These are phyloP conservation scores for Lanzia echinophila DNA, from an alignment of 2,329 filamentous ascomycete genomes.

Conservation along the genomic window DNA sequence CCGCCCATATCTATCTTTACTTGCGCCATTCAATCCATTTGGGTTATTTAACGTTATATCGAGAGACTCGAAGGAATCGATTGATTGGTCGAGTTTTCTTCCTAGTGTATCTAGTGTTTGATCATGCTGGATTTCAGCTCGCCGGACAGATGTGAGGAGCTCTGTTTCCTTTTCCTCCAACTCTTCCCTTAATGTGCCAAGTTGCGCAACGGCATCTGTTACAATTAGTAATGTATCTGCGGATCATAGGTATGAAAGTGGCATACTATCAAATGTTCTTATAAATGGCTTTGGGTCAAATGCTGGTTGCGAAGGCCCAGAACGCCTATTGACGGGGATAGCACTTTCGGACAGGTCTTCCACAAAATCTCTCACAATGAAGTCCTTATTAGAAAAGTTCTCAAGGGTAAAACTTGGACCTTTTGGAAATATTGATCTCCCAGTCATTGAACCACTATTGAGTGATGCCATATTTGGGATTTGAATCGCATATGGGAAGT, in stretches of 20 bases:
- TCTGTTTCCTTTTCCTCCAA: constrained; percentile 88
- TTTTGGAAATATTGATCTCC: constrained; percentile 59
- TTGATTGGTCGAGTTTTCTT: constrained; percentile 83
- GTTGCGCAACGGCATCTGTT: constrained; percentile 57
- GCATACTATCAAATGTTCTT: constrained; percentile 76
- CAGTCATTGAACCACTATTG: constrained; percentile 18
- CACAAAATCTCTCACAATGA: constrained; percentile 97
- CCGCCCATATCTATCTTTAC: constrained; percentile 41
- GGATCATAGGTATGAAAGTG: neutral
- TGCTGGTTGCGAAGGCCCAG: constrained; percentile 53
- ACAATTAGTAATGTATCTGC: neutral
- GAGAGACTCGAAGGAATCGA: constrained; percentile 84
- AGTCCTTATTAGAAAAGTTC: constrained; percentile 83
- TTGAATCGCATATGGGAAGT: constrained; percentile 3
- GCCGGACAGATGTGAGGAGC: constrained; percentile 78
- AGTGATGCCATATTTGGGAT: constrained; percentile 22
- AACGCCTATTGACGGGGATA: constrained; percentile 72
- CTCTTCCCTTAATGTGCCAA: constrained; percentile 70
- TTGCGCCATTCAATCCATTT: constrained; percentile 36
- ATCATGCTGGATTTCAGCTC: constrained; percentile 87
- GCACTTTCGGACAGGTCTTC: constrained; percentile 85
- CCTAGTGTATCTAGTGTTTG: constrained; percentile 84
- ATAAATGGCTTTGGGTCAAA: constrained; percentile 98
- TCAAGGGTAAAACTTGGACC: constrained; percentile 82
- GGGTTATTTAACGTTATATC: constrained; percentile 72